Evolutionary conservation across 208 protist species (phyloP), one percentile per base, ranked within the genome.

Genomic region (Novymonas esmeraldas): DNA sequence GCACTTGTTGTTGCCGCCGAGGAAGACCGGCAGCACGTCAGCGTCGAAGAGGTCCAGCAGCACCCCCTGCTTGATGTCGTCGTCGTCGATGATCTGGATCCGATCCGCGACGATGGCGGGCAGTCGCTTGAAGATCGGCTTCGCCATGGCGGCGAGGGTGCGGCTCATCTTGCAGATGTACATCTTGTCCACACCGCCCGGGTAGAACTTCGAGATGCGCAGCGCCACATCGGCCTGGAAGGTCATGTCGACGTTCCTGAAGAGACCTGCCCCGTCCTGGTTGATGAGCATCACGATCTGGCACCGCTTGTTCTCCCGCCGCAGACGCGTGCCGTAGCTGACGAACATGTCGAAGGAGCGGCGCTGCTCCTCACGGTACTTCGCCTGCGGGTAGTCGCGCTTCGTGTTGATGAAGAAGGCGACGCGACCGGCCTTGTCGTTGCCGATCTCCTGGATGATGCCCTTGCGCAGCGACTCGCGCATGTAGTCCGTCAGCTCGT

Each of bases 81-180:
- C 20, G 29, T 70, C 59, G 33, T 64, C 59, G 45, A 90, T 55
- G 55, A 93, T 84, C n/a, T 77, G 45, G 63, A 90, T 80, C n/a
- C 73, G 71, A n/a, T 88, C 76, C 0, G 83, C 85, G 16, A 93
- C 75, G 34, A 85, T 83, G 44, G 75, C 38, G 7, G 87, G 87
- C 1, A 93, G 65, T 22, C 62, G 66, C 39, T 56, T 63, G 70
- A 93, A 86, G 39, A 93, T 74, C 14, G 87, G 83, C 58, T 88
- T 87, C 18, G 78, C 80, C 67, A 90, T 63, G 13, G 69, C 41
- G 0, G 80, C 46, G 16, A 93, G 56, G 0, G 70, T 78, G 22
- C 79, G 50, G 46, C 69, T 59, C 87, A 93, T 93, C 33, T 86
- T 87, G 67, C 83, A 89, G 26, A 93, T 76, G 73, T 88, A 89